Base-by-base conservation (phyloP, 1,284 basidiomycete genomes). In the Tremellales sp. region DNA sequence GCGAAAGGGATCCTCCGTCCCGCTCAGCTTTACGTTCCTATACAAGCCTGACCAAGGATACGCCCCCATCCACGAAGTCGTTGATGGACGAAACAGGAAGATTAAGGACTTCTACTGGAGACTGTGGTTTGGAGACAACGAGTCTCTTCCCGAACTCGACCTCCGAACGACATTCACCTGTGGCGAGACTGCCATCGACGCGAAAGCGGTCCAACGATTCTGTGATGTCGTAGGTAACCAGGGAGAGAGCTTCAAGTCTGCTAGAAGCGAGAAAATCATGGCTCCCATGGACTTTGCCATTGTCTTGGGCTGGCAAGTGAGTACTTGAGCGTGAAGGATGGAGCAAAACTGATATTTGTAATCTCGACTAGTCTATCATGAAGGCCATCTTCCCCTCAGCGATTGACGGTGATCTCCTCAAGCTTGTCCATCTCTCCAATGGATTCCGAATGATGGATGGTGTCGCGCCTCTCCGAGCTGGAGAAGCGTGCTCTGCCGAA, bases 271-370 rank as follows among this genome's bases (percentile, higher is more conserved):
- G 38, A 77, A 75, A 26, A 81, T 89, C 28, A 81, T 85, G 63
- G 89, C 90, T 1, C 94, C 94, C 0, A 95, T 98, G 90, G 95
- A 98, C 76, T 97, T 95, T 66, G 91, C 92, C 46, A 98, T 98
- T 66, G 93, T 97, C 50, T 86, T 92, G 40, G 92, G 93, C 36
- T 97, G 94, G 93, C 84, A 91, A 83, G 88, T 88, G 65, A 57
- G 83, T 73, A 38, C 27, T 25, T 27, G 25, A 24, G 19, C 49
- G 3, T 27, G 6, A n/a, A 8, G 19, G 39, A 41, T 12, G 32
- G 50, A 24, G 28, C 32, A n/a, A 7, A 48, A 41, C 53, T 51
- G 51, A 57, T 9, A 33, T 21, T 38, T 16, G 14, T 16, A 24
- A n/a, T n/a, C n/a, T n/a, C n/a, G n/a, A 57, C 2, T 59, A 93